A percentile compares a stretch with the other conserved stretches of the same genome.
phyloP scores from a whole-genome alignment of 1,139 yeast genomes.

The Zygosaccharomyces sapae region DNA sequence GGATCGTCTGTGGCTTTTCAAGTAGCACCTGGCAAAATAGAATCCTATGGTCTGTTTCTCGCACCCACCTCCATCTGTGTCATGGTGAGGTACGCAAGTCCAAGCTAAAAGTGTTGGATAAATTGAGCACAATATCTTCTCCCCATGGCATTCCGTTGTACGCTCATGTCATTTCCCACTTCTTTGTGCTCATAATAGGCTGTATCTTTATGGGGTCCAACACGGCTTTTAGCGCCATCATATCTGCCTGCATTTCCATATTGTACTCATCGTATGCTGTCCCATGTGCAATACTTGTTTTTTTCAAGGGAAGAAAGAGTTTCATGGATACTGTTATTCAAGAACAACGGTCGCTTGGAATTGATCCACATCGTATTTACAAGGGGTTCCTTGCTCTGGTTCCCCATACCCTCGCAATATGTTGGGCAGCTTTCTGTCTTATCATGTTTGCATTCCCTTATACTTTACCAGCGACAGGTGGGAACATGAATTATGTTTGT shows the following conservation, averaged over 20 bases:
- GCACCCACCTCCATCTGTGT: slow-evolving; percentile 37
- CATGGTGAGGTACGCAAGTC: not conserved
- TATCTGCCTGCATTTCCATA: slow-evolving; percentile 39
- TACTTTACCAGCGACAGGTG: slow-evolving; percentile 44
- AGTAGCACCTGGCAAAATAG: slow-evolving; percentile 54
- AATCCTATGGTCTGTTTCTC: slow-evolving; percentile 50
- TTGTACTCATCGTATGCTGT: slow-evolving; percentile 38
- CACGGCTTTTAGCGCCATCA: slow-evolving; percentile 40
- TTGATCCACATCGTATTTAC: slow-evolving; percentile 40
- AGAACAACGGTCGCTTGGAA: slow-evolving; percentile 16
- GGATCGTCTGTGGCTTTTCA: slow-evolving; percentile 45
- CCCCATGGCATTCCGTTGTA: slow-evolving; percentile 34
- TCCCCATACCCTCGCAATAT: slow-evolving; percentile 41
- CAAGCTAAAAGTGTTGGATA: slow-evolving; percentile 14
- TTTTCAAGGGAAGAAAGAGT: slow-evolving; percentile 44
- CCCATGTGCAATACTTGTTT: slow-evolving; percentile 37
- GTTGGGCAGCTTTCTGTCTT: slow-evolving; percentile 44
- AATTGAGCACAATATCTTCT: slow-evolving; percentile 5
- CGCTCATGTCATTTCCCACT: slow-evolving; percentile 37
- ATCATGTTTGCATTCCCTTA: slow-evolving; percentile 45
- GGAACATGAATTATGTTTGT: slow-evolving; percentile 46
- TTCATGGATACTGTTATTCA: slow-evolving; percentile 31
- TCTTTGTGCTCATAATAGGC: slow-evolving; percentile 37
- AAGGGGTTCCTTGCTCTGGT: slow-evolving; percentile 41
- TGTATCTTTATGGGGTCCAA: slow-evolving; percentile 39